Conservation (phyloP, 2,329 filamentous ascomycete species). For the Rosellinia necatrix region DNA sequence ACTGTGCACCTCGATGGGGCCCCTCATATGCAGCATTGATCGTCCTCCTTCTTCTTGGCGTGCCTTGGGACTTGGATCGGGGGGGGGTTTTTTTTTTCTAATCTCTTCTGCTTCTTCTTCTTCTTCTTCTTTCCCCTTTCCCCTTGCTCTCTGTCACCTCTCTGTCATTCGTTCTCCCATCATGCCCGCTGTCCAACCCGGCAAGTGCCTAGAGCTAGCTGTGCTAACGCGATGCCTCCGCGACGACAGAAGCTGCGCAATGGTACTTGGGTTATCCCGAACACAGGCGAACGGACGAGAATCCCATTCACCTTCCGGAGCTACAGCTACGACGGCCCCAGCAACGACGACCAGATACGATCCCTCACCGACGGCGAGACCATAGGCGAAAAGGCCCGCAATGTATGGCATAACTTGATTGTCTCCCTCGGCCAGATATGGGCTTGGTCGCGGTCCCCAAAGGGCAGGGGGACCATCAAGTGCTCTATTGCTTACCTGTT, state of each 20-base stretch:
- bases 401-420: slow-evolving; percentile 45
- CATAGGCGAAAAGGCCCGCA: slow-evolving; percentile 42
- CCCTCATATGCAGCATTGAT: not conserved
- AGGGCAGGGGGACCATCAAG: slow-evolving; percentile 82
- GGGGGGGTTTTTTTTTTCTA: not conserved
- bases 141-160: slow-evolving; percentile 4
- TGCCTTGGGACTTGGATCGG: not conserved
- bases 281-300: slow-evolving; percentile 82
- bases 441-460: slow-evolving; percentile 70
- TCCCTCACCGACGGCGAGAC: slow-evolving; percentile 44
- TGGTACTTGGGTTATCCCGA: slow-evolving; percentile 84
- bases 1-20: slow-evolving; percentile 1
- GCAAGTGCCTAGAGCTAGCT: slow-evolving; percentile 35
- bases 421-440: slow-evolving; percentile 49
- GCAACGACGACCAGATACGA: slow-evolving; percentile 40
- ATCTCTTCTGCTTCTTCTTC: too few species aligned
- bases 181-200: too few species aligned
- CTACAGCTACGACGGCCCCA: slow-evolving; percentile 46
- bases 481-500: slow-evolving; percentile 89
- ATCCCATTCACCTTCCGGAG: slow-evolving; percentile 76
- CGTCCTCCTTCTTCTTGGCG: slow-evolving; percentile 3
- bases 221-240: slow-evolving; percentile 55
- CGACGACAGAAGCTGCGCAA: slow-evolving; percentile 72
- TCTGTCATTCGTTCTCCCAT: too few species aligned
- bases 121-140: not conserved